A percentile compares a stretch with the other conserved stretches of the same genome.
These are phyloP conservation scores for Entomortierella parvispora DNA, from an alignment of 192 early-diverging fungal species.

Conservation along the genomic window DNA sequence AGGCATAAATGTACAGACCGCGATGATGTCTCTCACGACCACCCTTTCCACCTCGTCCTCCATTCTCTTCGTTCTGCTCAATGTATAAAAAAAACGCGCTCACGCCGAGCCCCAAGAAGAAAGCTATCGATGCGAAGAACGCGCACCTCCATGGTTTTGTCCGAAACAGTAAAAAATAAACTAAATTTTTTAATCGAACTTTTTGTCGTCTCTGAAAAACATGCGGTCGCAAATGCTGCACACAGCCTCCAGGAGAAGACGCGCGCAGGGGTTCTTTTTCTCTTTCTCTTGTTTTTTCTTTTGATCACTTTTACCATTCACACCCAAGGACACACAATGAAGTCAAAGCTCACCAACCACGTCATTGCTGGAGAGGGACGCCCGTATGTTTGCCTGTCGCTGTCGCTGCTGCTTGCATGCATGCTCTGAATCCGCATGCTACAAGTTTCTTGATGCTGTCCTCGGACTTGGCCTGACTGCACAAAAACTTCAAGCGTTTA, in stretches of 20 bases:
- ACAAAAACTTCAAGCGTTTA: too few species aligned
- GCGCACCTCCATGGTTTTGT: too few species aligned
- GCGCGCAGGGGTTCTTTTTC: neutral
- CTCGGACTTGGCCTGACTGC: too few species aligned
- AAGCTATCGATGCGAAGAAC: too few species aligned
- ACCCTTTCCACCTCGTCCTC: neutral
- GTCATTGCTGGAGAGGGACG: conserved; percentile 49
- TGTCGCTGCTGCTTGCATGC: too few species aligned
- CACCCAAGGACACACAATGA: conserved; percentile 2
- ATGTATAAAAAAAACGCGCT: conserved; percentile 35
- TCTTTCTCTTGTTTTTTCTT: neutral
- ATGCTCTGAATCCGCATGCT: too few species aligned
- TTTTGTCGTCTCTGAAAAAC: too few species aligned
- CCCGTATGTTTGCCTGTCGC: conserved; percentile 26
- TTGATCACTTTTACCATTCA: neutral
- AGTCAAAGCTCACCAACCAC: conserved; percentile 25
- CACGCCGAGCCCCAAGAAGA: too few species aligned
- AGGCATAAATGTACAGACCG: conserved; percentile 72
- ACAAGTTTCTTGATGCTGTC: too few species aligned
- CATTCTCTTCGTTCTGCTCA: neutral
- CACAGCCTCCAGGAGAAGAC: neutral
- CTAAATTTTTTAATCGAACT: too few species aligned
- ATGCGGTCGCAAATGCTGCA: too few species aligned
- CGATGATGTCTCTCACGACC: neutral
- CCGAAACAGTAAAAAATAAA: too few species aligned